Conservation (phyloP, 169 alveolate genomes). For the Cryptosporidium canis region DNA sequence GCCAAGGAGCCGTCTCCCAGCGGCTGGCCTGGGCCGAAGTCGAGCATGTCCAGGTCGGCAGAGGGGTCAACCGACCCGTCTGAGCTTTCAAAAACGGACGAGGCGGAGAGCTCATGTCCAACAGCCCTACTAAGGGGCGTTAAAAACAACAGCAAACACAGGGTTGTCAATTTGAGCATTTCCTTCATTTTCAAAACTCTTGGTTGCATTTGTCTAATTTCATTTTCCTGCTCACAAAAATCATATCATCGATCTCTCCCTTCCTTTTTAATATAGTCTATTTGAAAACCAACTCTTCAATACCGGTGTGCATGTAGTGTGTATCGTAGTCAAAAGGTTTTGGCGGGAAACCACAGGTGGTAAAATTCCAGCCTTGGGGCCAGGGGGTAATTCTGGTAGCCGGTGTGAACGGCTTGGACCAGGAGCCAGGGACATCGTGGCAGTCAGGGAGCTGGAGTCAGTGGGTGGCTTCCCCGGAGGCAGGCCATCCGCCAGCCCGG, state of each 20-base stretch:
- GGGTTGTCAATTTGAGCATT: background rate
- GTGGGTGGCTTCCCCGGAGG: background rate
- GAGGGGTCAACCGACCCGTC: background rate
- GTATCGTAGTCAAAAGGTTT: conserved; percentile 52
- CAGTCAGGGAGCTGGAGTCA: background rate
- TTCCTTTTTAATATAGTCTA: background rate
- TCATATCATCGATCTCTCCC: background rate
- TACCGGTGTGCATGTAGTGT: conserved; percentile 71
- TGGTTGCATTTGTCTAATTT: background rate
- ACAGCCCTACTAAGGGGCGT: background rate
- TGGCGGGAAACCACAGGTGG: conserved; percentile 2
- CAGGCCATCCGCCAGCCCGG: background rate
- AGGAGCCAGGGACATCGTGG: background rate
- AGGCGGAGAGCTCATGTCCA: background rate
- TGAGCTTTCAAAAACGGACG: background rate
- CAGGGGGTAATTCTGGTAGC: too few species aligned
- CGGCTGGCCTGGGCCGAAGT: background rate
- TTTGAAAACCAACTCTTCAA: background rate
- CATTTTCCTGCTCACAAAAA: background rate
- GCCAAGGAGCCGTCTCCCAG: background rate
- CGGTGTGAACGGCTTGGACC: too few species aligned
- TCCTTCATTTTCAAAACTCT: background rate
- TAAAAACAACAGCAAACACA: background rate
- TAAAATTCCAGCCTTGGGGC: too few species aligned
- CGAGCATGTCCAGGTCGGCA: background rate